Conservation (phyloP, 768 basidiomycete genomes). For the Mycena polygramma region DNA sequence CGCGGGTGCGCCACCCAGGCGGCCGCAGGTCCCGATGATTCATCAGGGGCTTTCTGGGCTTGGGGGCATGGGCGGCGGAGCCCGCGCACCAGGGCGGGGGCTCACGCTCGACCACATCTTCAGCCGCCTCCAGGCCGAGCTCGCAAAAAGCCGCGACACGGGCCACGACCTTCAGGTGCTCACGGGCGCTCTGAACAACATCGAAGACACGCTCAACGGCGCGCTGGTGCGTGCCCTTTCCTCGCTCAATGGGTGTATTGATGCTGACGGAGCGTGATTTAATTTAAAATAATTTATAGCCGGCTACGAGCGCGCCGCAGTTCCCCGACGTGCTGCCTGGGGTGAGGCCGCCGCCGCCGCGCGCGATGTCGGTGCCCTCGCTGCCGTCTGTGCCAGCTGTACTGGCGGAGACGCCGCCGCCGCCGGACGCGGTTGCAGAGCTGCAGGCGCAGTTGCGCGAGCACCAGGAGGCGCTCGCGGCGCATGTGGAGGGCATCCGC, state of each 20-base stretch:
- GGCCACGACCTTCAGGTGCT: slow-evolving; percentile 86
- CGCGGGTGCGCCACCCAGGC: slow-evolving; percentile 54
- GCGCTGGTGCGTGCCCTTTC: slow-evolving; percentile 66
- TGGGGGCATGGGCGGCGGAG: slow-evolving; percentile 83
- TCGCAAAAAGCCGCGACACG: slow-evolving; percentile 95
- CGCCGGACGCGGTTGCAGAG: slow-evolving; percentile 57
- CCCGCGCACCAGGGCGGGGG: slow-evolving; percentile 80
- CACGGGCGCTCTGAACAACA: slow-evolving; percentile 85
- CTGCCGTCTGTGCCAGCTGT: slow-evolving; percentile 16
- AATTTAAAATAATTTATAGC: slow-evolving; percentile 52
- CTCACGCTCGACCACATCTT: slow-evolving; percentile 94
- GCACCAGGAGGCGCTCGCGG: slow-evolving; percentile 82
- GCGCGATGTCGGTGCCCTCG: slow-evolving; percentile 41
- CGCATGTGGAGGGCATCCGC: slow-evolving; percentile 84
- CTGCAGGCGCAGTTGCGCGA: slow-evolving; percentile 88
- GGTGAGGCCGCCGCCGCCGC: slow-evolving; percentile 65
- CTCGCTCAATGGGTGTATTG: background rate
- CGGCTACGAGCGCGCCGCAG: slow-evolving; percentile 62
- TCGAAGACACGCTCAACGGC: slow-evolving; percentile 92
- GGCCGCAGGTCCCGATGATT: slow-evolving; percentile 62
- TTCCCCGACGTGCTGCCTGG: slow-evolving; percentile 78
- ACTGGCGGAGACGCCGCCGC: background rate
- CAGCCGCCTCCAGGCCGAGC: slow-evolving; percentile 88
- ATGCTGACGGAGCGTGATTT: background rate
- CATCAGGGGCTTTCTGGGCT: slow-evolving; percentile 76